phyloP scores from a whole-genome alignment of 331 rosid species.

The Dryas integrifolia region DNA sequence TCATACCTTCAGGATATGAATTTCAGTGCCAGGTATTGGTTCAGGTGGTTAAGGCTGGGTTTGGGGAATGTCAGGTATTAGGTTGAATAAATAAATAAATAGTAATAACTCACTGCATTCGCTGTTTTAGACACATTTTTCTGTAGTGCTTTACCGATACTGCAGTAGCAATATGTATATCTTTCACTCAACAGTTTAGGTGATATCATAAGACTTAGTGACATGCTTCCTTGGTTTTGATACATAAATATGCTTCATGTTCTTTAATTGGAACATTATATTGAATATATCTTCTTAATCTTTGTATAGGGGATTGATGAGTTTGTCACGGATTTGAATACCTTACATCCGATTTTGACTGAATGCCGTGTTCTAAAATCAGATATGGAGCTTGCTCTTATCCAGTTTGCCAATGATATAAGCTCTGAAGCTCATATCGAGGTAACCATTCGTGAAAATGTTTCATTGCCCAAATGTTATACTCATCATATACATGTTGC shows the following conservation, averaged over 20 bases:
- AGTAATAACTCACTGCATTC: neutral
- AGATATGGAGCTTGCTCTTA: slow-evolving; percentile 67
- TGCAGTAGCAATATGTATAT: neutral
- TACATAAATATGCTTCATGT: neutral
- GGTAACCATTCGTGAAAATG: slow-evolving; percentile 38
- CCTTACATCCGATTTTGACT: slow-evolving; percentile 80
- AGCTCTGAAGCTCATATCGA: slow-evolving; percentile 92
- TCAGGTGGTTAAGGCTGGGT: neutral
- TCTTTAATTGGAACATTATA: slow-evolving; percentile 4
- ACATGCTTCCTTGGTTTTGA: neutral
- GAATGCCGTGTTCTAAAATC: slow-evolving; percentile 90
- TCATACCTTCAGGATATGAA: slow-evolving; percentile 3
- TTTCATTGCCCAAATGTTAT: neutral
- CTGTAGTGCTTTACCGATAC: neutral
- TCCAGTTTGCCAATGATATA: slow-evolving; percentile 86
- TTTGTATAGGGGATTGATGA: slow-evolving; percentile 56
- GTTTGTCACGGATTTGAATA: slow-evolving; percentile 61
- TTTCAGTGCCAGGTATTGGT: neutral
- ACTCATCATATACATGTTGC: neutral
- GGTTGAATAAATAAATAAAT: neutral
- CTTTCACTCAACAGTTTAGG: neutral
- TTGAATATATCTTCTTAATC: slow-evolving; percentile 17
- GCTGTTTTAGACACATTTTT: slow-evolving; percentile 1
- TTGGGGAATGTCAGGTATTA: neutral
- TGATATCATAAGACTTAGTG: slow-evolving; percentile 1